A percentile compares a stretch with the other conserved stretches of the same genome.
These are phyloP conservation scores for Colletotrichum tropicicola DNA, from an alignment of 2,329 filamentous ascomycete species.

Conservation along the genomic window DNA sequence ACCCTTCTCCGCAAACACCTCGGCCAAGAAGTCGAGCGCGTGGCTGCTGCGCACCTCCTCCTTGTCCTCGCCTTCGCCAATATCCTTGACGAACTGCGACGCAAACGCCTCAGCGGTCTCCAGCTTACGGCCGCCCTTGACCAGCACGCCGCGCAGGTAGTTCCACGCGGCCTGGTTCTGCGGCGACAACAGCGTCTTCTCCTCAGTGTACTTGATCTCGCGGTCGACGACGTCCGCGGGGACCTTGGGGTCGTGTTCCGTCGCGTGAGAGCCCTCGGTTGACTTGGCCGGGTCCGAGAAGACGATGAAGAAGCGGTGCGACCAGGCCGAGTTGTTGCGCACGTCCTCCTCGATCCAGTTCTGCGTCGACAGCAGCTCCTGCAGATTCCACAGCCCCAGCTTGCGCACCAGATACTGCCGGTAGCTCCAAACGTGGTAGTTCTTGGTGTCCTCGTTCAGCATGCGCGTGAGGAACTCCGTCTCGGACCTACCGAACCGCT, in stretches of 20 bases:
- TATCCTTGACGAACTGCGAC: constrained; percentile 57
- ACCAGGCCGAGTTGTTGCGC: constrained; percentile 97
- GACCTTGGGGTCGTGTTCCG: constrained; percentile 63
- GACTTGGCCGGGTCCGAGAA: constrained; percentile 70
- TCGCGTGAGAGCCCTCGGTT: constrained; percentile 57
- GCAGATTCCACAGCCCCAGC: constrained; percentile 75
- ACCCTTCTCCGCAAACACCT: constrained; percentile 68
- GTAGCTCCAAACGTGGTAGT: constrained; percentile 99
- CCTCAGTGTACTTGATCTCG: constrained; percentile 79
- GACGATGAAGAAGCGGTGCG: constrained; percentile 93
- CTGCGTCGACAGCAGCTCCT: constrained; percentile 77
- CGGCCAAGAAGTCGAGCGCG: constrained; percentile 76
- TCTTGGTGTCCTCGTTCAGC: constrained; percentile 88
- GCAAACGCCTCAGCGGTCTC: constrained; percentile 57
- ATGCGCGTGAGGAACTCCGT: constrained; percentile 80
- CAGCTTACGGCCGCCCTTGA: constrained; percentile 67
- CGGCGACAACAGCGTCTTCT: constrained; percentile 79
- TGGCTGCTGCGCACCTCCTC: constrained; percentile 70
- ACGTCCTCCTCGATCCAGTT: constrained; percentile 81
- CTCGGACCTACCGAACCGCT: constrained; percentile 72
- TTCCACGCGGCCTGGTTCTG: constrained; percentile 97
- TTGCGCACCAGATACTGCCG: constrained; percentile 75
- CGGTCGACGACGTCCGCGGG: constrained; percentile 72
- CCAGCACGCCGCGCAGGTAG: constrained; percentile 82
- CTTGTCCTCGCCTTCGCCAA: constrained; percentile 52